A percentile compares a stretch with the other conserved stretches of the same genome.
These are phyloP conservation scores for Conringia planisiliqua DNA, from an alignment of 345 rosid species.

Conservation along the genomic window DNA sequence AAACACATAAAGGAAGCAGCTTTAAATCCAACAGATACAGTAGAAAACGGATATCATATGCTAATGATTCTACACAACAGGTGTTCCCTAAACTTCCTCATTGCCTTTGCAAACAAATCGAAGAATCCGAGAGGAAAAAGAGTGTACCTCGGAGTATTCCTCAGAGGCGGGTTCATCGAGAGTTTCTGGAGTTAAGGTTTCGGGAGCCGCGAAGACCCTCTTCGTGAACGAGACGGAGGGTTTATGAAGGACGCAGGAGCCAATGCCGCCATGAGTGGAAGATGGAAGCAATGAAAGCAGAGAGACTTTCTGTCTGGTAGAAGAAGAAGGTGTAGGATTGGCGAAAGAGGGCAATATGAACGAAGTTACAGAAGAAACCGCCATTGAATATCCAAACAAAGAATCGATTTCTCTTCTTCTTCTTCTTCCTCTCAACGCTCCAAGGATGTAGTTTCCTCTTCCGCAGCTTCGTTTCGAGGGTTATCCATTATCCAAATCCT, in stretches of 20 bases:
- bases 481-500: slow-evolving; percentile 32
- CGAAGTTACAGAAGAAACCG: slow-evolving; percentile 52
- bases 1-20: not conserved
- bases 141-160: slow-evolving; percentile 40
- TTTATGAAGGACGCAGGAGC: slow-evolving; percentile 31
- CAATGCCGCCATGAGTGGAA: slow-evolving; percentile 21
- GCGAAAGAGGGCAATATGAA: slow-evolving; percentile 47
- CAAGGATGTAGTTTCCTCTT: slow-evolving; percentile 1
- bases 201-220: slow-evolving; percentile 62
- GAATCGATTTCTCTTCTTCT: not conserved
- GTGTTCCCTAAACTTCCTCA: not conserved
- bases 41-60: not conserved
- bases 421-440: not conserved
- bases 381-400: slow-evolving; percentile 39
- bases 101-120: not conserved
- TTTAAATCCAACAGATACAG: not conserved
- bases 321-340: slow-evolving; percentile 36
- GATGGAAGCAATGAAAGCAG: slow-evolving; percentile 35
- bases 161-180: slow-evolving; percentile 45
- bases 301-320: slow-evolving; percentile 38
- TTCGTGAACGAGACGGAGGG: slow-evolving; percentile 37
- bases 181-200: slow-evolving; percentile 46
- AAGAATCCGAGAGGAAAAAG: not conserved
- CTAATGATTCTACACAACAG: not conserved
- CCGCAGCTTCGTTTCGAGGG: slow-evolving; percentile 7